Conservation (phyloP, 2,329 filamentous ascomycete genomes). For the Scytalidium lignicola region DNA sequence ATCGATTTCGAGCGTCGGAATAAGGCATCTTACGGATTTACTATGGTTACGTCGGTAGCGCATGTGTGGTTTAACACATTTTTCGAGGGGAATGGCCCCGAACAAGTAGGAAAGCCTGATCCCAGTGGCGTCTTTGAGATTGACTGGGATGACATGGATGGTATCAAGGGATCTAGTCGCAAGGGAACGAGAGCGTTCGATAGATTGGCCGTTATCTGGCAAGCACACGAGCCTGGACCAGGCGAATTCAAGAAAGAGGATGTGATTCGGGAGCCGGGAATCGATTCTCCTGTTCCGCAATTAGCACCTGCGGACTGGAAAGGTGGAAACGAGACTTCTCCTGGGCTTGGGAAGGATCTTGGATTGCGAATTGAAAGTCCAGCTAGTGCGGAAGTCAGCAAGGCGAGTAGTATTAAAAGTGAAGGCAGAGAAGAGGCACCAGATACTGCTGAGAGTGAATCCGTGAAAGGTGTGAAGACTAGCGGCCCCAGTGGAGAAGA, state of each 20-base stretch:
- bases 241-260: conserved; percentile 23
- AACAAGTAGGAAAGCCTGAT: conserved; percentile 59
- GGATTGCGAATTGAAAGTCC: conserved; percentile 63
- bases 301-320: conserved; percentile 67
- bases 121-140: conserved; percentile 67
- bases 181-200: conserved; percentile 83
- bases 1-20: conserved; percentile 85
- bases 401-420: conserved; percentile 63
- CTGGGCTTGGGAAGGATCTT: conserved; percentile 56
- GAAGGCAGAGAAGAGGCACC: conserved; percentile 1
- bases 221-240: conserved; percentile 31
- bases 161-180: conserved; percentile 81
- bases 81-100: conserved; percentile 78
- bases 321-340: conserved; percentile 44
- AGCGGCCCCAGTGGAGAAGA: conserved; percentile 23
- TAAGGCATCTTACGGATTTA: conserved; percentile 70
- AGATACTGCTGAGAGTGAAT: conserved; percentile 10
- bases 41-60: conserved; percentile 87
- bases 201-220: conserved; percentile 81
- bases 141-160: conserved; percentile 79
- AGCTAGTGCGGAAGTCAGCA: conserved; percentile 62
- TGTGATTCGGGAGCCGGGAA: conserved; percentile 59
- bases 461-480: conserved; percentile 18
- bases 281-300: conserved; percentile 66
- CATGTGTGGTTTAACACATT: conserved; percentile 97